Evolutionary conservation across 2,329 filamentous ascomycete species (phyloP), one percentile per base, ranked within the genome.

Genomic region (Acarospora socialis): DNA sequence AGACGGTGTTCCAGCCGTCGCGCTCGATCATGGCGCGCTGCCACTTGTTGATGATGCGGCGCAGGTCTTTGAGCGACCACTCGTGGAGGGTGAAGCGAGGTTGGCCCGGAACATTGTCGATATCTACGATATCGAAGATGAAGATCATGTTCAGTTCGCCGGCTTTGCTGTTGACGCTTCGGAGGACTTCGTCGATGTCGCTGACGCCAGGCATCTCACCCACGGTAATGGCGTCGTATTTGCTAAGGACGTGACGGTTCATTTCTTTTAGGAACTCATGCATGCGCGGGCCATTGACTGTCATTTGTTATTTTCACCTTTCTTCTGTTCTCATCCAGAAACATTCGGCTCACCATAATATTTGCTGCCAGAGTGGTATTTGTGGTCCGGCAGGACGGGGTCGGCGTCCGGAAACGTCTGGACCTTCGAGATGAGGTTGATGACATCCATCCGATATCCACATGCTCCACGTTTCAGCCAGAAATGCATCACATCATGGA

Each of bases 401-500:
- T 54, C 34, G 23, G 61, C 73, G 40, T 78, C 70, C 1, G 65
- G 66, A 33, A 73, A 68, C 1, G 56, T 57, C 3, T 63, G 63
- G 0, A 63, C 63, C 46, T 81, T 81, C 46, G 70, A 76, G 47
- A 79, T 77, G 55, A 77, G 68, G 52, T 81, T 81, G 52, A 81
- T 76, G 0, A 77, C 75, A 45, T 82, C 77, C 53, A 81, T 68
- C n/a, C 77, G 66, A 59, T 81, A 82, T 3, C 77, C 77, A 28
- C 77, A 70, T 0, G 80, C 73, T 3, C 80, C 81, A 19, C 70
- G 68, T 29, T 80, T 60, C 1, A 90, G 66, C 82, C 82, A 90
- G 50, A 86, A 90, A 18, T 69, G 66, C 68, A 86, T 79, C 4
- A 77, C 66, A 20, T 76, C 64, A 50, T 83, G 79, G 5, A 86